Evolutionary conservation across 2,329 filamentous ascomycete genomes (phyloP).

Genomic region (Onygenales sp.): DNA sequence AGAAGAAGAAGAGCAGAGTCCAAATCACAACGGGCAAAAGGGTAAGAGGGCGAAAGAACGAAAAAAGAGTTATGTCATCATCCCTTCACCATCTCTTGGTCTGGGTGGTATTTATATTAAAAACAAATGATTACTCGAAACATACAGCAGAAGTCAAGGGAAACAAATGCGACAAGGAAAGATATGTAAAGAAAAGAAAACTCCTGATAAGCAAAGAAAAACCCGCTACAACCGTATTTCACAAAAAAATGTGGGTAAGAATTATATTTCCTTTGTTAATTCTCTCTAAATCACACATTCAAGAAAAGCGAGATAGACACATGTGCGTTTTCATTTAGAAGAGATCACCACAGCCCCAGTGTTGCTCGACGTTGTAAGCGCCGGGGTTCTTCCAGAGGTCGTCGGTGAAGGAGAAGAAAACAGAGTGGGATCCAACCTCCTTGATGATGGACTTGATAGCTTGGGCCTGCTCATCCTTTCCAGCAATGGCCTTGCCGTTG

Average conservation of each 20-base stretch:
- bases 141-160: too few relatives aligned
- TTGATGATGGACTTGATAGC: constrained; percentile 65
- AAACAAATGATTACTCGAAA: too few relatives aligned
- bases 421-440: constrained; percentile 55
- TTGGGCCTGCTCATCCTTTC: constrained; percentile 53
- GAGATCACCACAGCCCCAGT: constrained; percentile 59
- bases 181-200: neutral
- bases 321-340: constrained; percentile 24
- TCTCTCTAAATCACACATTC: too few relatives aligned
- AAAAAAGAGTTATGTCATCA: neutral
- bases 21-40: neutral
- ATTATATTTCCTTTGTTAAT: neutral
- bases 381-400: constrained; percentile 74
- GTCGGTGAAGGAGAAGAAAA: constrained; percentile 73
- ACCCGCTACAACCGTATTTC: too few relatives aligned
- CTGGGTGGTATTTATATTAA: too few relatives aligned
- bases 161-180: neutral
- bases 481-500: constrained; percentile 66
- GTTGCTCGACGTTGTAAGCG: constrained; percentile 63
- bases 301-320: neutral
- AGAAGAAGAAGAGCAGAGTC: neutral
- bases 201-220: too few relatives aligned
- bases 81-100: neutral
- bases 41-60: neutral
- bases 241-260: neutral